Evolutionary conservation across 345 rosid genomes (phyloP).

Genomic region (Cardiospermum halicacabum): DNA sequence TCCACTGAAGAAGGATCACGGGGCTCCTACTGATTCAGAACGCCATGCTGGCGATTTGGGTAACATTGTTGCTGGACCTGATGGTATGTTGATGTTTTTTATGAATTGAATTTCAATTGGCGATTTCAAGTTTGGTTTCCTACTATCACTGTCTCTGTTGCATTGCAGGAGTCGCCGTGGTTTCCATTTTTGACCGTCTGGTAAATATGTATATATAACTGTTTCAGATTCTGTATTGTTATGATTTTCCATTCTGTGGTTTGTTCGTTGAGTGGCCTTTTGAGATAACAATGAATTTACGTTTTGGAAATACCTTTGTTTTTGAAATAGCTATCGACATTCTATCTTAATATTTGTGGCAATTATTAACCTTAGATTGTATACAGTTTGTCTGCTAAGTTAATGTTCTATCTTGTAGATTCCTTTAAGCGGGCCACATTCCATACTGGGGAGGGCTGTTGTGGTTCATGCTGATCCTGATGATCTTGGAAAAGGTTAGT

Average conservation of each 20-base stretch:
- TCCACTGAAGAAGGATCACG: conserved; percentile 78
- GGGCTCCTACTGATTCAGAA: conserved; percentile 61
- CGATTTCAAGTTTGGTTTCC: background rate
- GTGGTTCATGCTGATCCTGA: conserved; percentile 89
- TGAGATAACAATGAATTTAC: too few relatives aligned
- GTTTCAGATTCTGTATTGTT: too few relatives aligned
- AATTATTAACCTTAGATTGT: background rate
- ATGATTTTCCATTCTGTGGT: too few relatives aligned
- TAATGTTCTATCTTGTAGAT: conserved; percentile 46
- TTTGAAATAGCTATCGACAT: background rate
- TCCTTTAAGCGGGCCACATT: conserved; percentile 70
- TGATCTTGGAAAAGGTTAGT: conserved; percentile 61
- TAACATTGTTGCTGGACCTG: conserved; percentile 67
- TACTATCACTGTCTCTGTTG: conserved; percentile 4
- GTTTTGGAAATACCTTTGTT: background rate
- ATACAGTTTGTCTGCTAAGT: background rate
- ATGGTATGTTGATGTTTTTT: conserved; percentile 42
- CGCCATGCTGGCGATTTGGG: conserved; percentile 99
- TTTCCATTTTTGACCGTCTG: conserved; percentile 62
- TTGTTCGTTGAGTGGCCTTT: too few relatives aligned
- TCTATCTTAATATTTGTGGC: background rate
- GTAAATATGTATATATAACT: too few relatives aligned
- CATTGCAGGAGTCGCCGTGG: conserved; percentile 78
- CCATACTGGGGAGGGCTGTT: conserved; percentile 85
- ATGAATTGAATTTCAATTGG: background rate